A percentile compares a stretch with the other conserved stretches of the same genome.
These are phyloP conservation scores for Globisporangium recalcitrans DNA, from an alignment of 352 stramenopile species.

Conservation along the genomic window DNA sequence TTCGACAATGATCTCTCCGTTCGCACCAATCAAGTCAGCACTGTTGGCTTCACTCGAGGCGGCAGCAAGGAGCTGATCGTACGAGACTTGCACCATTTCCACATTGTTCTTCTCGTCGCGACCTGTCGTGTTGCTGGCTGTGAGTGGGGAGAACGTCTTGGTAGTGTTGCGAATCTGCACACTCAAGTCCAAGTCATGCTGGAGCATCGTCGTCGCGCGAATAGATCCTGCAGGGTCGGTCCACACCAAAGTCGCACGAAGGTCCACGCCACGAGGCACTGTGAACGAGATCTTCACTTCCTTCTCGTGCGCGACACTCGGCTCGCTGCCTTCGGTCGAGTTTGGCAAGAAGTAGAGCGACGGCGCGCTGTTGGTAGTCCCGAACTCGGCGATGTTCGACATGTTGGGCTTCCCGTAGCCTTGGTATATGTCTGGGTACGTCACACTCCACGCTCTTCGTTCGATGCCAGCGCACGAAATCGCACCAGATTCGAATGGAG, in stretches of 20 bases:
- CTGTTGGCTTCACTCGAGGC: slow-evolving; percentile 21
- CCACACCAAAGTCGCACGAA: slow-evolving; percentile 75
- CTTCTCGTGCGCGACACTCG: slow-evolving; percentile 42
- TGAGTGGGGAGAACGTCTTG: slow-evolving; percentile 58
- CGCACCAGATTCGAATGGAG: slow-evolving; percentile 28
- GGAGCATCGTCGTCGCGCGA: slow-evolving; percentile 54
- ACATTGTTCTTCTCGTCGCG: slow-evolving; percentile 80
- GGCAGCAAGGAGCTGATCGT: slow-evolving; percentile 49
- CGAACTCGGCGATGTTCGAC: slow-evolving; percentile 67
- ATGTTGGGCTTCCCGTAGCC: slow-evolving; percentile 82
- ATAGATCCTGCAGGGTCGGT: slow-evolving; percentile 68
- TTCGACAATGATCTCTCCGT: slow-evolving; percentile 71
- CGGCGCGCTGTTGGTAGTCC: slow-evolving; percentile 17
- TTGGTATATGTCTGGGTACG: slow-evolving; percentile 72
- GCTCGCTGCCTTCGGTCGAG: slow-evolving; percentile 55
- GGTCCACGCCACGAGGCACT: slow-evolving; percentile 50
- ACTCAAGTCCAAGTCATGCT: slow-evolving; percentile 74
- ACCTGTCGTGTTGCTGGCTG: slow-evolving; percentile 33
- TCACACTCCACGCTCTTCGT: slow-evolving; percentile 27
- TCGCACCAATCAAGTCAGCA: slow-evolving; percentile 10
- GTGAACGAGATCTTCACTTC: slow-evolving; percentile 71
- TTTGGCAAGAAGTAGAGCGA: slow-evolving; percentile 76
- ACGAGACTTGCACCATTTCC: slow-evolving; percentile 77
- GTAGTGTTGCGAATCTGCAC: slow-evolving; percentile 55
- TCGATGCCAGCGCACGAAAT: slow-evolving; percentile 45